Conservation (phyloP, 192 early-diverging fungal species). For the Kappamyces sp. region DNA sequence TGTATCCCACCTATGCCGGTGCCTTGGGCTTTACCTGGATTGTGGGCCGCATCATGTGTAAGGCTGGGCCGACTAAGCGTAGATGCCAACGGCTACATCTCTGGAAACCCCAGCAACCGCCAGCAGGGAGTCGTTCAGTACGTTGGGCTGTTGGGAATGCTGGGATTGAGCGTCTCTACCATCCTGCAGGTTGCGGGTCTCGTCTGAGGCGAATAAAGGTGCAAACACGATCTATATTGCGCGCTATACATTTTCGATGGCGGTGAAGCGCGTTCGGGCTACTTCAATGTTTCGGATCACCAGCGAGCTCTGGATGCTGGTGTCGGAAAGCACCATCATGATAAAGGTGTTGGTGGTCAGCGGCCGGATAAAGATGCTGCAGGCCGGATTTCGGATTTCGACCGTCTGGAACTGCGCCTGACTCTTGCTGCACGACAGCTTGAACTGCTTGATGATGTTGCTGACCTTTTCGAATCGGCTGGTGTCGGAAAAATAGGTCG, state of each 20-base stretch:
- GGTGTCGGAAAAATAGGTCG: conserved; percentile 52
- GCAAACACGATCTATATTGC: no score
- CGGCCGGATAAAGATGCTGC: conserved; percentile 75
- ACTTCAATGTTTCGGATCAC: conserved; percentile 75
- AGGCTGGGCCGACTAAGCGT: no score
- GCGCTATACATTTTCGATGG: conserved; percentile 47
- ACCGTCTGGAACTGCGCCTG: conserved; percentile 82
- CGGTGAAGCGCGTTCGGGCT: conserved; percentile 76
- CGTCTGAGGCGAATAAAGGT: no score
- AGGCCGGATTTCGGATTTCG: conserved; percentile 70
- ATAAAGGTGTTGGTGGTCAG: conserved; percentile 80
- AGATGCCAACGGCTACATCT: no score
- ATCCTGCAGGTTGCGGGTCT: no score
- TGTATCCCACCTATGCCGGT: conserved; percentile 48
- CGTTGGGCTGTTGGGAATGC: no score
- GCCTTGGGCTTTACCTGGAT: conserved; percentile 49
- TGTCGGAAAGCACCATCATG: conserved; percentile 81
- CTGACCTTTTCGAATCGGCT: conserved; percentile 87
- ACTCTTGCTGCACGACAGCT: conserved; percentile 71
- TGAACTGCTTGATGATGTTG: conserved; percentile 91
- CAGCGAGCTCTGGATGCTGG: conserved; percentile 72
- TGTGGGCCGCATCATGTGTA: conserved; percentile 39
- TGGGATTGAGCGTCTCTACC: no score
- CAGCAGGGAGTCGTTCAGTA: no score
- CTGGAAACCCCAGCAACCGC: no score